A percentile compares a stretch with the other conserved stretches of the same genome.
These are phyloP conservation scores for Tephrocybe rancida DNA, from an alignment of 768 basidiomycete genomes.

Conservation along the genomic window DNA sequence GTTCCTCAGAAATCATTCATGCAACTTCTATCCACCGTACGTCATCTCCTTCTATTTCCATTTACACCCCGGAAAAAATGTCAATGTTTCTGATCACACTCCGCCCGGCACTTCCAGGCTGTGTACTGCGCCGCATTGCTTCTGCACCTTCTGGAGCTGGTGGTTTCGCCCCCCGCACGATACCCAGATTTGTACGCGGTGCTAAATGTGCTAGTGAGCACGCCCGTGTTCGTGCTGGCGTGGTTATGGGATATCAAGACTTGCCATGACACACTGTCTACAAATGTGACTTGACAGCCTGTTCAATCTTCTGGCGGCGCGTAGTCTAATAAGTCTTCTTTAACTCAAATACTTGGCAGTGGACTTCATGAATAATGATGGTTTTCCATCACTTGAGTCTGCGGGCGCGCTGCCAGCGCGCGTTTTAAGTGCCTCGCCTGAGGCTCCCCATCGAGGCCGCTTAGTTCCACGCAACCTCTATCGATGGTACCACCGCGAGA, in stretches of 20 bases:
- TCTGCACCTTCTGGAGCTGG: constrained; percentile 67
- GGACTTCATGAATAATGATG: too few species aligned
- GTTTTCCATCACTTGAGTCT: too few species aligned
- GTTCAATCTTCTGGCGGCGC: too few species aligned
- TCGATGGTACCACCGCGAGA: too few species aligned
- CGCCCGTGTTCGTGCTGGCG: constrained; percentile 76
- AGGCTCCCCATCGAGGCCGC: too few species aligned
- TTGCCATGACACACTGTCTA: too few species aligned
- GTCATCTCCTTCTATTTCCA: constrained; percentile 20
- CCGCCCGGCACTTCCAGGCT: constrained; percentile 38
- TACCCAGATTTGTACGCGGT: constrained; percentile 88
- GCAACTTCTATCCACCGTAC: constrained; percentile 54
- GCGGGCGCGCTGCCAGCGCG: too few species aligned
- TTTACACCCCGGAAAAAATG: not conserved
- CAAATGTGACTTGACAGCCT: too few species aligned
- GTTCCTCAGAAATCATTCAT: constrained; percentile 49
- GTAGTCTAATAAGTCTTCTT: too few species aligned
- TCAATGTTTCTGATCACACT: constrained; percentile 6
- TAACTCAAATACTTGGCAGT: too few species aligned
- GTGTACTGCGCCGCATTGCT: constrained; percentile 55
- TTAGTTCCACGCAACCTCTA: too few species aligned
- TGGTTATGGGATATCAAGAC: constrained; percentile 92
- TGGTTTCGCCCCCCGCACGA: constrained; percentile 65
- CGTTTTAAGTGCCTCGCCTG: too few species aligned
- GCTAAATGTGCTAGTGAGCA: constrained; percentile 80